Evolutionary conservation across 805 yeast genomes (phyloP).

Genomic region (Ogataea pilisensis): DNA sequence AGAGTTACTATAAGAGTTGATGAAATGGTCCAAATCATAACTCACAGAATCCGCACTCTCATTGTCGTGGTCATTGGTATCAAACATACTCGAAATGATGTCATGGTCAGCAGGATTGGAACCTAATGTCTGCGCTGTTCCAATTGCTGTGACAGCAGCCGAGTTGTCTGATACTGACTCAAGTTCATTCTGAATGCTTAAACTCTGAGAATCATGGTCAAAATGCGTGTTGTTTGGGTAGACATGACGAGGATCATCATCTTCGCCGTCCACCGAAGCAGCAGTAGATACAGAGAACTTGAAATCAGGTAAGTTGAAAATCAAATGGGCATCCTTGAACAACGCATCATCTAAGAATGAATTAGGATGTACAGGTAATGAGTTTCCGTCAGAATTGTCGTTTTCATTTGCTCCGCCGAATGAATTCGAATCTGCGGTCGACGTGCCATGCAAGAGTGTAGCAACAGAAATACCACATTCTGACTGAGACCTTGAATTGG

Average conservation of each 20-base stretch:
- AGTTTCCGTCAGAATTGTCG: neutral
- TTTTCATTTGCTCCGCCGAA: too few species aligned
- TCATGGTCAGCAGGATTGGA: neutral
- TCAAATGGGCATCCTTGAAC: conserved; percentile 5
- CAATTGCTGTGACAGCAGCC: too few species aligned
- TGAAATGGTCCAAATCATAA: conserved; percentile 3
- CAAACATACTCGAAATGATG: neutral
- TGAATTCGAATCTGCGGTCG: too few species aligned
- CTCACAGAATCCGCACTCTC: neutral
- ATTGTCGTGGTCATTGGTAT: neutral
- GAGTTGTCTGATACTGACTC: too few species aligned
- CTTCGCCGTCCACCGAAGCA: neutral
- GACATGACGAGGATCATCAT: too few species aligned
- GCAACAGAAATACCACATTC: conserved; percentile 10
- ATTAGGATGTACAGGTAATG: conserved; percentile 8
- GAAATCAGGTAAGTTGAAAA: conserved; percentile 4
- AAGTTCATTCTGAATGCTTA: too few species aligned
- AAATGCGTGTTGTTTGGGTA: too few species aligned
- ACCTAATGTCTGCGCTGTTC: too few species aligned
- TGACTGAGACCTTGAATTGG: conserved; percentile 19
- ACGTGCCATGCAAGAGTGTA: too few species aligned
- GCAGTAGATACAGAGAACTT: conserved; percentile 3
- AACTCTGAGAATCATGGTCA: too few species aligned
- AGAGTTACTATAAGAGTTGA: conserved; percentile 1
- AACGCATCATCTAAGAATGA: conserved; percentile 11